Evolutionary conservation across 176 grass and related monocot species (phyloP).

Genomic region (Aegilops speltoides): DNA sequence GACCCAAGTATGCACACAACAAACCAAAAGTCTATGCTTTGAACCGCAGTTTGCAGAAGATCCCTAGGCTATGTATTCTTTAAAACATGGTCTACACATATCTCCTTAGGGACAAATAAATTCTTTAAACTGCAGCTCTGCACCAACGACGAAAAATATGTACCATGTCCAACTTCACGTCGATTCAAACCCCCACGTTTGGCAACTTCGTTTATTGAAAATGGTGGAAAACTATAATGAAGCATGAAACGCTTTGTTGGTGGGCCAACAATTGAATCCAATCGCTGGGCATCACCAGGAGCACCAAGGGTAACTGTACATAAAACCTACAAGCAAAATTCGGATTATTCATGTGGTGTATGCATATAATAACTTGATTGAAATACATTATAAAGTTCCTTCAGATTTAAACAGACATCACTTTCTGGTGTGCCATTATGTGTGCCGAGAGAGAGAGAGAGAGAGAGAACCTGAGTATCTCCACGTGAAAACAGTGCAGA

Average conservation of each 20-base stretch:
- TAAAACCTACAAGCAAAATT: slow-evolving; percentile 62
- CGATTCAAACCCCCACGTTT: slow-evolving; percentile 90
- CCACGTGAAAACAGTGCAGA: slow-evolving; percentile 94
- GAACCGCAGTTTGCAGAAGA: not conserved
- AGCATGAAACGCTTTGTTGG: slow-evolving; percentile 99
- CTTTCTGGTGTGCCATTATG: not conserved
- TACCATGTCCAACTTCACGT: slow-evolving; percentile 98
- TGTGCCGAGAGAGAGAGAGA: not conserved
- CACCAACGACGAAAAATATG: slow-evolving; percentile 6
- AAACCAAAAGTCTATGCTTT: slow-evolving; percentile 5
- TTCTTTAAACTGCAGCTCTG: slow-evolving; percentile 21
- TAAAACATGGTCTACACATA: not conserved
- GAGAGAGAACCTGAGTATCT: slow-evolving; percentile 68
- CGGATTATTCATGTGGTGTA: not conserved
- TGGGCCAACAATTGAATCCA: slow-evolving; percentile 96
- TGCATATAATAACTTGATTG: slow-evolving; percentile 1
- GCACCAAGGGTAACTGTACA: slow-evolving; percentile 96
- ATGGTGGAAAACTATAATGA: slow-evolving; percentile 97
- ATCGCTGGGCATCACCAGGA: slow-evolving; percentile 88
- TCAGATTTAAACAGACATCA: not conserved
- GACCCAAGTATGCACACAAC: not conserved
- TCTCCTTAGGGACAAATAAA: not conserved
- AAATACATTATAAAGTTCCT: not conserved
- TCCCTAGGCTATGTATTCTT: not conserved
- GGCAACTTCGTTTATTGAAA: slow-evolving; percentile 94